Conservation (phyloP, 805 yeast species). For the Wickerhamiella lipophila region DNA sequence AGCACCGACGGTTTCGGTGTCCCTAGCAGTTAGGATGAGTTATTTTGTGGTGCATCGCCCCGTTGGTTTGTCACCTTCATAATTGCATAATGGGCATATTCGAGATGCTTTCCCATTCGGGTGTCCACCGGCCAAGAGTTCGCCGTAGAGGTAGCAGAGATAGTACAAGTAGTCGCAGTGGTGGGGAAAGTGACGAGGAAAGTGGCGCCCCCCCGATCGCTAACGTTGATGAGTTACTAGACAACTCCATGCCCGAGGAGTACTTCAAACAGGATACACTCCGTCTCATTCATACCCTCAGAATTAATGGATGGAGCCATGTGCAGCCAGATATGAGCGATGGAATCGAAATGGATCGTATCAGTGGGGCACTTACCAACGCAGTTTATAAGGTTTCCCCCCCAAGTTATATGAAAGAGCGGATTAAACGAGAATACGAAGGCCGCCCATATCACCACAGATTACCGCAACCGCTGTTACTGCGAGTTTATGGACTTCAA, state of each 20-base stretch:
- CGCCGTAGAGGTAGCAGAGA: slow-evolving; percentile 12
- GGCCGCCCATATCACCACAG: slow-evolving; percentile 24
- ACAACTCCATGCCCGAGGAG: slow-evolving; percentile 66
- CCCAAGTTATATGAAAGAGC: slow-evolving; percentile 30
- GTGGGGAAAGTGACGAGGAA: slow-evolving; percentile 10
- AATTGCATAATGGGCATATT: slow-evolving; percentile 5
- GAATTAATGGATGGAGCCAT: slow-evolving; percentile 69
- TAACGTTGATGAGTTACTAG: slow-evolving; percentile 47
- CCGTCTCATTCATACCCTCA: slow-evolving; percentile 46
- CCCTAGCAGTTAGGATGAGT: neutral
- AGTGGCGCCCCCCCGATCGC: slow-evolving; percentile 12
- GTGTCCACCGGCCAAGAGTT: slow-evolving; percentile 8
- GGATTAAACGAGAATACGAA: slow-evolving; percentile 26
- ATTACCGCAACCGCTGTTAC: slow-evolving; percentile 46
- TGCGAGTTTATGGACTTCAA: slow-evolving; percentile 81
- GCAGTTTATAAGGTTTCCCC: slow-evolving; percentile 69
- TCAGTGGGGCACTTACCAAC: slow-evolving; percentile 89
- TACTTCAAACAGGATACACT: slow-evolving; percentile 75
- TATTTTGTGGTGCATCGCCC: slow-evolving; percentile 2
- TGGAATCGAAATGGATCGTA: slow-evolving; percentile 47
- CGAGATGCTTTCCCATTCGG: slow-evolving; percentile 9
- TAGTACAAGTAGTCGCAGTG: slow-evolving; percentile 9
- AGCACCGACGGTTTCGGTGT: neutral
- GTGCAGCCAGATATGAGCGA: slow-evolving; percentile 31
- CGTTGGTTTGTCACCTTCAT: slow-evolving; percentile 1